Percentiles rank a stretch among this genome's conserved stretches.
Conservation (phyloP, 371 early-diverging fungal genomes). For the Chytridium lagenaria region DNA sequence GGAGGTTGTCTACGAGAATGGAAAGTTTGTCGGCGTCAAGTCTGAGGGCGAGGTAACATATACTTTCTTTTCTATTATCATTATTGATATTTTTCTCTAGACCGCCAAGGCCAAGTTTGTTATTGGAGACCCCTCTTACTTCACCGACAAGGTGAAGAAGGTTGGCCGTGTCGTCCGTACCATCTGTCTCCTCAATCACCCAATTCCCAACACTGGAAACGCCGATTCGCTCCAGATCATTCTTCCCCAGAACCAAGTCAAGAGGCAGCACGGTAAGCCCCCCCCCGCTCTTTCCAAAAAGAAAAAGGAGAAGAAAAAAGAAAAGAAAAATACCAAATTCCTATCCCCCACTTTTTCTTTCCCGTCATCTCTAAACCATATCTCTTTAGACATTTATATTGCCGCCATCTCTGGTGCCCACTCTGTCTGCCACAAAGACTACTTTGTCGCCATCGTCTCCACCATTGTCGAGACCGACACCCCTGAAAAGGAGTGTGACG, state of each 20-base stretch:
- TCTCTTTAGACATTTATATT: conserved; percentile 88
- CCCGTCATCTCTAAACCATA: neutral
- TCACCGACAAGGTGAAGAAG: conserved; percentile 73
- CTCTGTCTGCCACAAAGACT: conserved; percentile 86
- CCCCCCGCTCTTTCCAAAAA: too few species aligned
- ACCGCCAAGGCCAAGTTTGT: conserved; percentile 84
- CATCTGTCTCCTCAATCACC: conserved; percentile 91
- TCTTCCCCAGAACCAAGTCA: conserved; percentile 95
- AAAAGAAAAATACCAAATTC: neutral
- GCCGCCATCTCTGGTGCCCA: conserved; percentile 90
- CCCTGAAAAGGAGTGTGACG: conserved; percentile 89
- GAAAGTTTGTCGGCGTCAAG: conserved; percentile 88
- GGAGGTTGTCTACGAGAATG: conserved; percentile 83
- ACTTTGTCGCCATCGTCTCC: conserved; percentile 93
- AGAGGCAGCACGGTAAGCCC: conserved; percentile 70
- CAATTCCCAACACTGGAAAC: conserved; percentile 89
- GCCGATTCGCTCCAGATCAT: conserved; percentile 93
- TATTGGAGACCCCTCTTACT: conserved; percentile 97
- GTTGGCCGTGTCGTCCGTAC: conserved; percentile 91
- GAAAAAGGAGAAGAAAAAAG: too few species aligned
- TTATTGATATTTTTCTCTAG: conserved; percentile 19
- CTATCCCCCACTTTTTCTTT: neutral
- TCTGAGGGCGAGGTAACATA: conserved; percentile 75
- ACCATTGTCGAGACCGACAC: conserved; percentile 89
- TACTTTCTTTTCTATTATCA: conserved; percentile 9